Evolutionary conservation across 2,329 filamentous ascomycete species (phyloP).

Genomic region (Teratosphaeria viscida): DNA sequence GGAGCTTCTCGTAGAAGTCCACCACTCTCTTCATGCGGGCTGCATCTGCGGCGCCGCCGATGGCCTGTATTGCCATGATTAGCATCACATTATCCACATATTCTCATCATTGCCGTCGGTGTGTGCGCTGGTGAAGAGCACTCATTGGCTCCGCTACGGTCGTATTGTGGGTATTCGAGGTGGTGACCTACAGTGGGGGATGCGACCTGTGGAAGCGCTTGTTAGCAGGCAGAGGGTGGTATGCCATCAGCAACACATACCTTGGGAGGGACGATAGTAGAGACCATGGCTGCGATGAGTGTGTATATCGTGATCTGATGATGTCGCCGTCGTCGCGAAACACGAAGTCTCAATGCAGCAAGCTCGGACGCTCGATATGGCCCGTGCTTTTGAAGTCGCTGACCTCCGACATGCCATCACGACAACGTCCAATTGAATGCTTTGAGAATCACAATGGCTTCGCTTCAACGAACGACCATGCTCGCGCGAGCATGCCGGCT

Average conservation of each 20-base stretch:
- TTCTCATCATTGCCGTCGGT: not conserved
- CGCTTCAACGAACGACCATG: constrained; percentile 23
- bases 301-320: constrained; percentile 7
- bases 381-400: constrained; percentile 1
- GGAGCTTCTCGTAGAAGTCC: constrained; percentile 97
- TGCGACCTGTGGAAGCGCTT: constrained; percentile 49
- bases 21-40: constrained; percentile 96
- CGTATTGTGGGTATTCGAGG: constrained; percentile 1
- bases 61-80: constrained; percentile 52
- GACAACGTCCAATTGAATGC: not conserved
- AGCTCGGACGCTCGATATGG: not conserved
- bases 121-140: not conserved
- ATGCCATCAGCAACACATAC: constrained; percentile 42
- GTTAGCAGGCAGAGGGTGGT: constrained; percentile 10
- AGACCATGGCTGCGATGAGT: constrained; percentile 35
- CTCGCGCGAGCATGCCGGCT: not conserved
- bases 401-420: not conserved
- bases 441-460: constrained; percentile 24
- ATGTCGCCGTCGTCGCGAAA: constrained; percentile 3
- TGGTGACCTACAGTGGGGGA: constrained; percentile 64
- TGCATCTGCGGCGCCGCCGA: constrained; percentile 90
- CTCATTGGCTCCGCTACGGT: not conserved
- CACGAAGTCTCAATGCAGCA: constrained; percentile 4
- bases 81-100: constrained; percentile 3
- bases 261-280: constrained; percentile 98